Evolutionary conservation across 768 basidiomycete genomes (phyloP).

Genomic region (Daedaleopsis nitida): DNA sequence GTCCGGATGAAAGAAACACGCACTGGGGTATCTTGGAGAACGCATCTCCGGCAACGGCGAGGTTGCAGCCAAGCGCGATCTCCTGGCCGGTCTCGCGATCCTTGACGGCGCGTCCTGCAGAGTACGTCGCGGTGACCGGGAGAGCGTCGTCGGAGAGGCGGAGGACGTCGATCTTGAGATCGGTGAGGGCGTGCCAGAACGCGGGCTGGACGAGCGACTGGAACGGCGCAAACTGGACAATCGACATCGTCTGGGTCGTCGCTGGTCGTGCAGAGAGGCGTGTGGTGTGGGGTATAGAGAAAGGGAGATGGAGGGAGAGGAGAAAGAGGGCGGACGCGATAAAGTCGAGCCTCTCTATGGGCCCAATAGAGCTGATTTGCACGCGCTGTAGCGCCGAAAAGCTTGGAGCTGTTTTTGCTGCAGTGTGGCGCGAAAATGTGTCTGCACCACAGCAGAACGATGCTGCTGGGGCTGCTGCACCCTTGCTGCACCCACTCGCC

Average conservation of each 20-base stretch:
- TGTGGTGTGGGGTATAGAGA: neutral
- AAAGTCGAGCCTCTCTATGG: neutral
- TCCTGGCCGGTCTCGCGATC: slow-evolving; percentile 79
- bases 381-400: too few species aligned
- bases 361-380: too few species aligned
- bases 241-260: slow-evolving; percentile 37
- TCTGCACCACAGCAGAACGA: too few species aligned
- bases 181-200: slow-evolving; percentile 91
- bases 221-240: slow-evolving; percentile 90
- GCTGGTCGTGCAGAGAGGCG: neutral
- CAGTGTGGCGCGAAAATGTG: too few species aligned
- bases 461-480: too few species aligned
- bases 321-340: too few species aligned
- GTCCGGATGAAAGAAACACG: slow-evolving; percentile 20
- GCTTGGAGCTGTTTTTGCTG: too few species aligned
- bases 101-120: slow-evolving; percentile 66
- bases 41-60: slow-evolving; percentile 65
- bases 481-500: too few species aligned
- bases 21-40: slow-evolving; percentile 55
- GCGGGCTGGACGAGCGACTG: slow-evolving; percentile 84
- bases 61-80: slow-evolving; percentile 69
- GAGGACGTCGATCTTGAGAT: slow-evolving; percentile 88
- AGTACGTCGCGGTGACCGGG: slow-evolving; percentile 65
- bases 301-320: neutral
- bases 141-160: slow-evolving; percentile 76